Evolutionary conservation across 441 rosid genomes (phyloP), one percentile per base, ranked within the genome.

Genomic region (Bruguiera hainesii): DNA sequence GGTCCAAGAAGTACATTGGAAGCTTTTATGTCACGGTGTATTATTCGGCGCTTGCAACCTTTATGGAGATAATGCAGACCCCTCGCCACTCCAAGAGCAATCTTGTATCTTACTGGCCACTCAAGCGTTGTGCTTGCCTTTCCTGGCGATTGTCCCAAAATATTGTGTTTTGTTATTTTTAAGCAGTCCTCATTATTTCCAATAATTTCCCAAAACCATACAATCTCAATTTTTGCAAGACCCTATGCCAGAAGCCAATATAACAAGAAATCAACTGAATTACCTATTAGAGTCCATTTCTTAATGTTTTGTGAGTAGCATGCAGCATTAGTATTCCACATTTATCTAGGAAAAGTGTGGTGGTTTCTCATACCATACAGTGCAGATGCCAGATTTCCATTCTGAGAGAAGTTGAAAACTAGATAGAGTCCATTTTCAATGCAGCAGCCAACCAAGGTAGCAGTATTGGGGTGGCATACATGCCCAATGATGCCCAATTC

Each of bases 61-160:
- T 87, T 89, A 65, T 93, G 97, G n/a, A 93, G 90, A 78, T 91
- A 94, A 70, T 94, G 97, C 61, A 94, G 83, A 39, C 97, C 98
- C 72, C 84, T 80, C 8, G 95, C 84, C 28, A 94, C 84, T 76
- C 98, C 98, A 11, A 88, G 37, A 1, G 82, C 89, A 33, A 94
- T 89, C 80, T 85, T 88, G 84, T 83, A 89, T 51, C 97, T 82
- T 58, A 77, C 62, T 42, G 84, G 78, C 98, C 98, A 94, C 26
- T 85, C 82, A 16, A 94, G 76, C 11, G 80, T 39, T 66, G 66
- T 67, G 39, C 78, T 42, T 58, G 72, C 58, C 59, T 73, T 78
- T 23, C 86, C 89, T 85, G 78, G 25, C 18, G 11, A 57, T 37
- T n/a, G 46, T 53, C n/a, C 30, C 29, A 42, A 8, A 20, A 5